Conservation (phyloP, 2,329 filamentous ascomycete genomes). For the Colletotrichum orbiculare region DNA sequence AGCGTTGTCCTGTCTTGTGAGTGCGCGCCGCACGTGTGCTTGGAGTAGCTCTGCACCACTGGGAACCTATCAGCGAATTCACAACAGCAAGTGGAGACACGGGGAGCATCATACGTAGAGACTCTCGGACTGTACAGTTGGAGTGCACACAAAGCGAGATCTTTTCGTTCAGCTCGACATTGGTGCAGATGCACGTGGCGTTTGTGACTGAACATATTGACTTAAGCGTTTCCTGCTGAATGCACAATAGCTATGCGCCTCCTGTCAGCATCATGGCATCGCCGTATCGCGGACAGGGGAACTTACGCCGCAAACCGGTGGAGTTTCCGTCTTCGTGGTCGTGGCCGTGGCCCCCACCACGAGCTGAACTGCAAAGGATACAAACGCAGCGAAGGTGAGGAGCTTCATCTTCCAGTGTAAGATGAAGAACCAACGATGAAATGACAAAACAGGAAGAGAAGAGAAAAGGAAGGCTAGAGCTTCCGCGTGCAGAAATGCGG, state of each 20-base stretch:
- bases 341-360: slow-evolving; percentile 24
- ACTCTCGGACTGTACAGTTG: slow-evolving; percentile 38
- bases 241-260: slow-evolving; percentile 37
- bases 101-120: slow-evolving; percentile 15
- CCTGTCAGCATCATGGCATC: slow-evolving; percentile 18
- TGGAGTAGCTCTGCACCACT: slow-evolving; percentile 39
- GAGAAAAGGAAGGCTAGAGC: neutral
- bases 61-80: neutral
- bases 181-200: slow-evolving; percentile 40
- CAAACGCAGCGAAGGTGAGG: slow-evolving; percentile 18
- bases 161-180: slow-evolving; percentile 38
- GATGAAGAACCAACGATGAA: neutral
- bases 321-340: slow-evolving; percentile 16
- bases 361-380: slow-evolving; percentile 10
- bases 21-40: slow-evolving; percentile 41
- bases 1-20: slow-evolving; percentile 42
- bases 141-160: slow-evolving; percentile 37
- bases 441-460: neutral
- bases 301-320: slow-evolving; percentile 39
- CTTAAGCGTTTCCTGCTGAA: slow-evolving; percentile 27
- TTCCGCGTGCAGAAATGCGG: neutral
- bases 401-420: slow-evolving; percentile 25
- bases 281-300: neutral
- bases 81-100: neutral
- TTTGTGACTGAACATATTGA: slow-evolving; percentile 36